Evolutionary conservation across 2,329 filamentous ascomycete genomes (phyloP).

Genomic region (Cercospora beticola): DNA sequence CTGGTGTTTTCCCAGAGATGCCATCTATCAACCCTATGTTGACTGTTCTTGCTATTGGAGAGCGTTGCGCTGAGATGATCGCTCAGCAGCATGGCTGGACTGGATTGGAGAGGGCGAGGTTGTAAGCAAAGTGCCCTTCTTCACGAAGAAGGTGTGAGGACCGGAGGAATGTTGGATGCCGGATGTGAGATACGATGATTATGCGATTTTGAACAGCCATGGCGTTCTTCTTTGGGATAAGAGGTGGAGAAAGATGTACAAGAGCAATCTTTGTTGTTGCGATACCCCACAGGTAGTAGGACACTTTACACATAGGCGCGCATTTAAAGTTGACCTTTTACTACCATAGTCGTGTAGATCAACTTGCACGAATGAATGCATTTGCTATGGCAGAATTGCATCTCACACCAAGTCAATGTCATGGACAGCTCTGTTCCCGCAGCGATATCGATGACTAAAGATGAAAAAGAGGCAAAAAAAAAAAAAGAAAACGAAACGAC

Average conservation of each 20-base stretch:
- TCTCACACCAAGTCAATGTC: no score
- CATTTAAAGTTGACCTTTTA: not conserved
- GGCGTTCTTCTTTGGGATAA: not conserved
- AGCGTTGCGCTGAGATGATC: conserved; percentile 81
- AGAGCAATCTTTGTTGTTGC: not conserved
- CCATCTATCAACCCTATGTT: conserved; percentile 86
- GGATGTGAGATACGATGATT: not conserved
- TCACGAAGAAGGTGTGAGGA: not conserved
- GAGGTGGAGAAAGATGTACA: no score
- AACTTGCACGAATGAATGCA: not conserved
- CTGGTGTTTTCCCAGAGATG: conserved; percentile 86
- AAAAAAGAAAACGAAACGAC: no score
- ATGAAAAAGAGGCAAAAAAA: no score
- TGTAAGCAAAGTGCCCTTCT: conserved; percentile 40
- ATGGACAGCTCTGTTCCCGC: no score
- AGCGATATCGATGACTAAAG: no score
- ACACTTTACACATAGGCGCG: not conserved
- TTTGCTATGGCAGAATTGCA: no score
- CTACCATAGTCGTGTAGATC: not conserved
- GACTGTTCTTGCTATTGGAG: conserved; percentile 79
- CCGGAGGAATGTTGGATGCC: not conserved
- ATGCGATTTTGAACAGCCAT: not conserved
- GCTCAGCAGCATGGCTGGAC: conserved; percentile 70
- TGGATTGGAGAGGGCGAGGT: conserved; percentile 53
- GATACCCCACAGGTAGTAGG: not conserved